phyloP scores from a whole-genome alignment of 352 stramenopile genomes.

The Phytopythium cucurbitacearum region DNA sequence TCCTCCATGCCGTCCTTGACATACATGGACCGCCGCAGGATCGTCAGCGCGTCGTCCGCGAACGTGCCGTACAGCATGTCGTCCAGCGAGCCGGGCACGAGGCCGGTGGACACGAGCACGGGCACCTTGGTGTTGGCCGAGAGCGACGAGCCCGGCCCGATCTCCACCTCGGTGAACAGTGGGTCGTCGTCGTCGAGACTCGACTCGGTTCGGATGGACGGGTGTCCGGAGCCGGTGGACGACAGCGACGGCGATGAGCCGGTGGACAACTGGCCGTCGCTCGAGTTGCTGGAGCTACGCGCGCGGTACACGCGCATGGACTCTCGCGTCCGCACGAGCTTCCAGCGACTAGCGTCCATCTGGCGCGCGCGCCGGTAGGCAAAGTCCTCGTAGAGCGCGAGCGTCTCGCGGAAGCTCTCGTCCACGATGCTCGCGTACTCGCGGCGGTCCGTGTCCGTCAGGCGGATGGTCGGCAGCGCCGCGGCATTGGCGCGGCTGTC shows the following conservation, averaged over 20 bases:
- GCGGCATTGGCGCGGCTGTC: too few species aligned
- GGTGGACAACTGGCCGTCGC: not conserved
- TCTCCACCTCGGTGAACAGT: too few species aligned
- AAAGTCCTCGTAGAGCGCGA: slow-evolving; percentile 19
- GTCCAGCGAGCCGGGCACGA: slow-evolving; percentile 41
- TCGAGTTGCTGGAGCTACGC: not conserved
- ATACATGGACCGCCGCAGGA: slow-evolving; percentile 29
- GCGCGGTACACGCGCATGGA: slow-evolving; percentile 15
- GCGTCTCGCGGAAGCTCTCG: slow-evolving; percentile 4
- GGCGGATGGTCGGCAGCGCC: too few species aligned
- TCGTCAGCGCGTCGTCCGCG: slow-evolving; percentile 32
- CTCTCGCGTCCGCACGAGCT: slow-evolving; percentile 8
- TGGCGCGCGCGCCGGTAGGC: slow-evolving; percentile 2
- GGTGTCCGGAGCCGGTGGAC: slow-evolving; percentile 8
- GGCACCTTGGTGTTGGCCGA: slow-evolving; percentile 35
- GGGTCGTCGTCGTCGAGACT: slow-evolving; percentile 8
- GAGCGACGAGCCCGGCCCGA: slow-evolving; percentile 35
- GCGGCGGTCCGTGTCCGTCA: too few species aligned
- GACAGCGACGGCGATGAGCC: too few species aligned
- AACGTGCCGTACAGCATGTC: slow-evolving; percentile 50
- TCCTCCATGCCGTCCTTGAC: slow-evolving; percentile 33
- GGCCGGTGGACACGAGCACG: slow-evolving; percentile 30
- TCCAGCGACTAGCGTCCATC: slow-evolving; percentile 20
- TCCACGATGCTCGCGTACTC: too few species aligned
- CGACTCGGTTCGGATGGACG: too few species aligned